Conservation (phyloP, 1,284 basidiomycete genomes). For the Cryptococcus neoformans region DNA sequence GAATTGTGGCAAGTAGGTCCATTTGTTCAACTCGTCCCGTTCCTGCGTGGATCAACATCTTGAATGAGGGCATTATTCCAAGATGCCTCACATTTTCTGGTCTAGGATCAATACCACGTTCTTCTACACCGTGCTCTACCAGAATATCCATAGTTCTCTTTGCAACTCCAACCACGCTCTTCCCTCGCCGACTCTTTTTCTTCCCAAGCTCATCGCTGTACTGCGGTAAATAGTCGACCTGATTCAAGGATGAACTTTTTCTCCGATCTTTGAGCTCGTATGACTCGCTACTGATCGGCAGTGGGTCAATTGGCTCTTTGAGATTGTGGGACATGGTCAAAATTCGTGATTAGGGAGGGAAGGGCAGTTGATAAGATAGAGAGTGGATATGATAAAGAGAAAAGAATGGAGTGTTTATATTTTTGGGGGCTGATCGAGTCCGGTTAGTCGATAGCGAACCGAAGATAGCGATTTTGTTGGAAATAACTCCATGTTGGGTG, state of each 20-base stretch:
- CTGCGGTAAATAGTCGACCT: background rate
- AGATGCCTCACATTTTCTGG: slow-evolving; percentile 36
- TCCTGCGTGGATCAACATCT: slow-evolving; percentile 17
- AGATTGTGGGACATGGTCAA: no score
- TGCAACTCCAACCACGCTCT: slow-evolving; percentile 5
- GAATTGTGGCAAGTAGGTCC: slow-evolving; percentile 39
- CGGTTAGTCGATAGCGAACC: no score
- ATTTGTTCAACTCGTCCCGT: slow-evolving; percentile 29
- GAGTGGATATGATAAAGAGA: no score
- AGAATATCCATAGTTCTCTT: slow-evolving; percentile 30
- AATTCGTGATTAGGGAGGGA: no score
- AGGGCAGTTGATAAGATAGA: no score
- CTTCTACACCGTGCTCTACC: slow-evolving; percentile 45
- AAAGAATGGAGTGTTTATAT: no score
- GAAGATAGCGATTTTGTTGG: no score
- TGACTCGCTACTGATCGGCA: background rate
- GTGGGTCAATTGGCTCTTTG: no score
- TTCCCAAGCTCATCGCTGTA: slow-evolving; percentile 12
- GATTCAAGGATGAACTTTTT: background rate
- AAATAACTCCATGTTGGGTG: no score
- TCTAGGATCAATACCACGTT: slow-evolving; percentile 42
- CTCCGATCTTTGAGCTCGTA: slow-evolving; percentile 5
- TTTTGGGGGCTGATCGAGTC: no score
- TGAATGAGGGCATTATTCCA: background rate
- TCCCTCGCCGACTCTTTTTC: background rate